Base-by-base conservation (phyloP, 805 yeast genomes). In the Ogataea ganodermae region DNA sequence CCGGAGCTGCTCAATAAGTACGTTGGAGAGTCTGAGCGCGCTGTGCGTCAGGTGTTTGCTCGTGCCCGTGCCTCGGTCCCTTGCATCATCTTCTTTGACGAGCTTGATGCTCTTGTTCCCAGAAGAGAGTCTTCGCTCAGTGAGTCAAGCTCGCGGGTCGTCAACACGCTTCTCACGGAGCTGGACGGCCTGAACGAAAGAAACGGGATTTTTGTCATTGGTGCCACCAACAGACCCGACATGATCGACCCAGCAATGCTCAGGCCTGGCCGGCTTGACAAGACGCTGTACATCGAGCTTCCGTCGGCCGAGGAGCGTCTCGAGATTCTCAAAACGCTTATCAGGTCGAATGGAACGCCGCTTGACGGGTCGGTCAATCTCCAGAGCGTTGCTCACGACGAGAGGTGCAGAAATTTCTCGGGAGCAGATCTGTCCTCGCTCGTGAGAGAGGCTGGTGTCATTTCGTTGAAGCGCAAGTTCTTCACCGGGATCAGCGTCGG, bases 241-340 rank as follows among this genome's bases (percentile, higher is more conserved):
- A 92, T 92, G 89, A 94, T 92, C 55, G 99, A 92, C 67, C 90
- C 96, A 3, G 99, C 99, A 0, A 94, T 92, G 98, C 70, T 94
- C 37, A 80, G 99, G 63, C 98, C 98, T 0, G 99, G 98, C 5
- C 80, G 99, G 67, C 75, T 92, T 59, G 98, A 94, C 63, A 94
- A 92, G 68, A 89, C 96, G 2, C 71, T 92, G 37, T 92, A 84
- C 66, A 92, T 92, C 22, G 97, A 92, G 63, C 74, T 92, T 43
- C 99, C 99, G 3, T 79, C 80, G 6, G 79, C 81, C 0, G 74
- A 71, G 2, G 99, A 94, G 65, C 76, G 97, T 52, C 69, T 76
- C 3, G 97, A 91, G 53, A 94, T 92, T 49, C 73, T 92, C 62
- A 77, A 75, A 51, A 90, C 98, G 0, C 79, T 90, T 24, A 79